phyloP scores from a whole-genome alignment of 1,284 basidiomycete genomes.

The Ustanciosporium gigantosporum region DNA sequence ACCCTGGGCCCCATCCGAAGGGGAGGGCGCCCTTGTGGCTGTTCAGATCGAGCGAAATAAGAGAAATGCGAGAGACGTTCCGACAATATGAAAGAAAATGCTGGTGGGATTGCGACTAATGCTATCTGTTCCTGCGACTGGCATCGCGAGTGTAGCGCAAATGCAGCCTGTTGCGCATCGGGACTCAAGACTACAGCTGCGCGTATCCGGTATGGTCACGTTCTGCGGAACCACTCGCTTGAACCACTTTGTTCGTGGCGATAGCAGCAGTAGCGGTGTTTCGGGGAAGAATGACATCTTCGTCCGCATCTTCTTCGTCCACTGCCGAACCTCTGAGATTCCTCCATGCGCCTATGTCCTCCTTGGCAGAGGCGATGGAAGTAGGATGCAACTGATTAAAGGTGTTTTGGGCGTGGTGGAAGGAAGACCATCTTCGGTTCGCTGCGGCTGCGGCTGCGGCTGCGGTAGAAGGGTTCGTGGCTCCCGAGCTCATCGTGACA shows the following conservation, averaged over 20 bases:
- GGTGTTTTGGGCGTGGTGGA: conserved; percentile 20
- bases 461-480: background rate
- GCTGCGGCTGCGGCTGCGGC: background rate
- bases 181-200: conserved; percentile 9
- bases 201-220: conserved; percentile 5
- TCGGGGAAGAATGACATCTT: background rate
- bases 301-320: conserved; percentile 33
- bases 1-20: too few relatives aligned
- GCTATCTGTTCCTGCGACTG: too few relatives aligned
- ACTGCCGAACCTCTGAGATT: conserved; percentile 14
- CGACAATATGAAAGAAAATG: too few relatives aligned
- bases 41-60: too few relatives aligned
- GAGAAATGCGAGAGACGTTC: too few relatives aligned
- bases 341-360: background rate
- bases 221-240: too few relatives aligned
- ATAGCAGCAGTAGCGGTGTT: background rate
- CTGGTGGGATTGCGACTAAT: too few relatives aligned
- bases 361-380: background rate
- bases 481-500: background rate
- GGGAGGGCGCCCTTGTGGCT: too few relatives aligned
- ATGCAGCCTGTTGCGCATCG: too few relatives aligned
- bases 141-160: too few relatives aligned
- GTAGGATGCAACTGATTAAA: conserved; percentile 4
- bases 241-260: too few relatives aligned
- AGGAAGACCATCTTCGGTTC: conserved; percentile 14